phyloP scores from a whole-genome alignment of 148 eudicot species.

The Pouteria glomerata region DNA sequence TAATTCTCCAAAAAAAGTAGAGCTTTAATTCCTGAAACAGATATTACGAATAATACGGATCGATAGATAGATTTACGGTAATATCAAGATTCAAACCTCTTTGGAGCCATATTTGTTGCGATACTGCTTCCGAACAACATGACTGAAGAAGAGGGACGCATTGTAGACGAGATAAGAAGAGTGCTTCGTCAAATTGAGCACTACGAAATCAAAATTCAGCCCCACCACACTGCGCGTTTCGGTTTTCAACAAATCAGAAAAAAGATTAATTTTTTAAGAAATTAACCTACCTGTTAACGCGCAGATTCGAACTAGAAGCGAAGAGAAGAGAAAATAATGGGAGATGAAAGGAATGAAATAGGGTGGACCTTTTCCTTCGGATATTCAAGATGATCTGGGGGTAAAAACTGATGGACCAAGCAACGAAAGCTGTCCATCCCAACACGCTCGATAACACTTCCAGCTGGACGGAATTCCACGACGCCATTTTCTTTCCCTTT shows the following conservation, averaged over 20 bases:
- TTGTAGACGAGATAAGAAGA: slow-evolving; percentile 74
- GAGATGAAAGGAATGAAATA: too few species aligned
- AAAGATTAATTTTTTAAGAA: not conserved
- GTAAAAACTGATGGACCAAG: slow-evolving; percentile 85
- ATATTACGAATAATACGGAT: too few species aligned
- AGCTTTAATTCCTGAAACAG: too few species aligned
- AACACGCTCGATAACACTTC: slow-evolving; percentile 51
- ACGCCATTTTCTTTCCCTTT: slow-evolving; percentile 55
- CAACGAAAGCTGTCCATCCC: slow-evolving; percentile 79
- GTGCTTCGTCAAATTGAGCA: slow-evolving; percentile 83
- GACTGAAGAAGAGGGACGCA: slow-evolving; percentile 73
- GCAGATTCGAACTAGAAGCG: too few species aligned
- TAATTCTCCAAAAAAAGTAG: too few species aligned
- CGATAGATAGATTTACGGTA: too few species aligned
- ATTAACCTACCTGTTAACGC: too few species aligned
- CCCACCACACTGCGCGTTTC: slow-evolving; percentile 73
- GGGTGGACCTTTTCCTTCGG: slow-evolving; percentile 62
- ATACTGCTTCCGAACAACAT: slow-evolving; percentile 63
- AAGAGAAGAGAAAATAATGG: too few species aligned
- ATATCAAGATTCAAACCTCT: too few species aligned
- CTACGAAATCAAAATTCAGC: slow-evolving; percentile 71
- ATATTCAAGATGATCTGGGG: slow-evolving; percentile 78
- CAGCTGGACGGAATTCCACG: slow-evolving; percentile 56
- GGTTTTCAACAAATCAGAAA: not conserved
- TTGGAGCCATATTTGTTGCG: slow-evolving; percentile 55